Percentiles rank a stretch among this genome's conserved stretches.
These are phyloP conservation scores for Fusarium sterilihyphosum DNA, from an alignment of 2,329 filamentous ascomycete species.

Conservation along the genomic window DNA sequence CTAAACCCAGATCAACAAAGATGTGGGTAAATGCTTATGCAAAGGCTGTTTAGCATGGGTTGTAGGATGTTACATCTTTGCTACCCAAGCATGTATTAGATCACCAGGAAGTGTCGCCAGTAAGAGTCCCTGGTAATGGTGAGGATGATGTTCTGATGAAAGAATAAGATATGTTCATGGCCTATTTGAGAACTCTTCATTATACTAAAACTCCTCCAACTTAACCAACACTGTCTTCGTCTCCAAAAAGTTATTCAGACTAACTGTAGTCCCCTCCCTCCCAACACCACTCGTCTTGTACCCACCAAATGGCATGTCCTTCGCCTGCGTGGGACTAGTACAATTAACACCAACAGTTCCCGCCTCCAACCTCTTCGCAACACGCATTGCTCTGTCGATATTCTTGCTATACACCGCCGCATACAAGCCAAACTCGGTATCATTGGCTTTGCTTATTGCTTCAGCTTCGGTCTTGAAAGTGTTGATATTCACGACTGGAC, in stretches of 20 bases:
- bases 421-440: conserved; percentile 65
- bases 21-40: background rate
- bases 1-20: background rate
- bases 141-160: too few relatives aligned
- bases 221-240: conserved; percentile 26
- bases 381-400: conserved; percentile 54
- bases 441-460: conserved; percentile 46
- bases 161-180: too few relatives aligned
- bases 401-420: conserved; percentile 66
- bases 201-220: background rate
- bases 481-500: conserved; percentile 69
- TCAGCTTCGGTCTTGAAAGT: conserved; percentile 50
- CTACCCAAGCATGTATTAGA: too few relatives aligned
- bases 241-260: conserved; percentile 25
- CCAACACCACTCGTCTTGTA: conserved; percentile 14
- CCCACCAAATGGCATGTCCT: conserved; percentile 22
- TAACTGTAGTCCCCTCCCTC: conserved; percentile 1
- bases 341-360: conserved; percentile 69
- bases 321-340: conserved; percentile 30
- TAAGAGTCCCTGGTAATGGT: too few relatives aligned
- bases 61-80: too few relatives aligned
- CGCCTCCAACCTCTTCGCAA: conserved; percentile 64
- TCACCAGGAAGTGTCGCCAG: too few relatives aligned
- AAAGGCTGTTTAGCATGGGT: accelerated
- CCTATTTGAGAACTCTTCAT: too few relatives aligned